Conservation (phyloP, 768 basidiomycete species). For the Trametes cingulata region DNA sequence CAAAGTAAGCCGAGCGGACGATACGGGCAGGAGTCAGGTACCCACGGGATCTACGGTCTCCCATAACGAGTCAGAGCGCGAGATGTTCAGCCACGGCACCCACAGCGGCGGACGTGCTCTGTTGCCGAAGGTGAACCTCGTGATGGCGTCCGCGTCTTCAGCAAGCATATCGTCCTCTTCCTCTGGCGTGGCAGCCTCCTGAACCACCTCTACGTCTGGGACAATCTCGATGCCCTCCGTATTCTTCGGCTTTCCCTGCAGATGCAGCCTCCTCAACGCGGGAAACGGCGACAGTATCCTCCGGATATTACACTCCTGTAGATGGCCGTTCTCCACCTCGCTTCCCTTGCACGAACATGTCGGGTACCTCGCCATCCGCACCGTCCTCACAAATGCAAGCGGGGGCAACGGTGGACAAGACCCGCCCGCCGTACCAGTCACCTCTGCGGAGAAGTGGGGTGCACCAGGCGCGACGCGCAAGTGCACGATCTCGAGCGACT, state of each 20-base stretch:
- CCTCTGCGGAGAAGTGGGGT: background rate
- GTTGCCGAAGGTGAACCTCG: background rate
- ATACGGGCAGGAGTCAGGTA: no score
- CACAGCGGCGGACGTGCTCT: background rate
- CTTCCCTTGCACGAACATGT: background rate
- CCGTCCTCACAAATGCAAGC: background rate
- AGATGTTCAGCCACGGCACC: background rate
- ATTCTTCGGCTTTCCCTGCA: background rate
- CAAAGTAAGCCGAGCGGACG: background rate
- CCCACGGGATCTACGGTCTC: background rate
- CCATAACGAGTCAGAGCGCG: slow-evolving; percentile 4
- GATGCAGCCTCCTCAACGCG: background rate
- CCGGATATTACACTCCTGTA: background rate
- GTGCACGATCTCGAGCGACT: background rate
- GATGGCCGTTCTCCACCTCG: background rate
- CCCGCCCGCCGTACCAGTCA: background rate
- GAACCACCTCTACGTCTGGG: background rate
- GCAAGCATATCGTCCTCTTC: background rate
- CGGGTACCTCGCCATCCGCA: background rate
- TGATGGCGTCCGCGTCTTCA: background rate
- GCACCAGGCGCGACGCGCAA: background rate
- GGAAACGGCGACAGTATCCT: slow-evolving; percentile 3
- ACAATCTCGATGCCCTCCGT: background rate
- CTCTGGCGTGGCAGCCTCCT: background rate
- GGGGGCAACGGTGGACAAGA: background rate